Evolutionary conservation across 2,329 filamentous ascomycete species (phyloP).

Genomic region (Cercospora zeina): DNA sequence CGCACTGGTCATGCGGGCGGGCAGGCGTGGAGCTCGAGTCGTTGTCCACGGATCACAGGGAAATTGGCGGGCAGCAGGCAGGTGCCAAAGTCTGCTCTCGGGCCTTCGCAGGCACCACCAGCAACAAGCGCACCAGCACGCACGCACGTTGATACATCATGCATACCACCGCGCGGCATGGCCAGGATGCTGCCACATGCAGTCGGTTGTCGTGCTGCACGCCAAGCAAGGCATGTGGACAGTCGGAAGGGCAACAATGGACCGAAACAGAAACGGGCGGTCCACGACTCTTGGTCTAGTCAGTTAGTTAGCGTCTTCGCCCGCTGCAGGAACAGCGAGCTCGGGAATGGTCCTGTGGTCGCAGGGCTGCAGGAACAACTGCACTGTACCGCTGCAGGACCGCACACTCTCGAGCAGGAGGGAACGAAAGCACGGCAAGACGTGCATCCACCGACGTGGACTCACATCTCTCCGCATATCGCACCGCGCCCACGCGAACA

Average conservation of each 20-base stretch:
- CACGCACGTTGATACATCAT: too few relatives aligned
- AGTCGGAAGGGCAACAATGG: neutral
- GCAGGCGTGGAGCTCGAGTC: neutral
- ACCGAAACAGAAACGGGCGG: neutral
- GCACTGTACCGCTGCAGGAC: neutral
- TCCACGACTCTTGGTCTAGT: slow-evolving; percentile 8
- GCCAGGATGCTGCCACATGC: neutral
- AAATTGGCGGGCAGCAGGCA: neutral
- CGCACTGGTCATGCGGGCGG: neutral
- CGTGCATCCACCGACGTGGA: too few relatives aligned
- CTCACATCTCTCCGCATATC: slow-evolving; percentile 13
- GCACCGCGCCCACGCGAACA: slow-evolving; percentile 6
- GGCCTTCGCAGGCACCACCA: neutral
- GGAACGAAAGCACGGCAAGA: too few relatives aligned
- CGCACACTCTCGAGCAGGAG: too few relatives aligned
- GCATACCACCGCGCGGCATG: neutral
- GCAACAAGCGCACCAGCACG: neutral
- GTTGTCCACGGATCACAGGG: neutral
- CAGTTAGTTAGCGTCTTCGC: slow-evolving; percentile 16
- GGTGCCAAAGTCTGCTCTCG: slow-evolving; percentile 4
- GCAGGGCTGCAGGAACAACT: slow-evolving; percentile 24
- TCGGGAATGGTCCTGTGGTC: slow-evolving; percentile 8
- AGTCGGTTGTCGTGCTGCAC: too few relatives aligned
- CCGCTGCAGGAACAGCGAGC: slow-evolving; percentile 22
- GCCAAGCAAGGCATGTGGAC: neutral